Evolutionary conservation across 176 grass and related monocot genomes (phyloP).

Genomic region (Rhynchospora breviuscula): DNA sequence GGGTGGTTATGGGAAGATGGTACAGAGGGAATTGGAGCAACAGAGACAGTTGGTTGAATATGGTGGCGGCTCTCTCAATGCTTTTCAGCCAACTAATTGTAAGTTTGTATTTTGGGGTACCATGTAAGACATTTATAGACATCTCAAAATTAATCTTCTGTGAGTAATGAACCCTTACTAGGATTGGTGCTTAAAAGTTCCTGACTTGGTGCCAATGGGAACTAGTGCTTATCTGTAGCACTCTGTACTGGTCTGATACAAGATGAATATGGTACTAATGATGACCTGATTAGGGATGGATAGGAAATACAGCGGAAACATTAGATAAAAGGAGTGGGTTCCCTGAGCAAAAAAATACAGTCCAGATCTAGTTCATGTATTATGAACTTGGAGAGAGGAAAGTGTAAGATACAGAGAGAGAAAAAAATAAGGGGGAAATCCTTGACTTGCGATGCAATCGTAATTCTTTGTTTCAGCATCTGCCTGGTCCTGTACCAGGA

Average conservation of each 20-base stretch:
- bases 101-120: constrained; percentile 7
- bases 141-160: background rate
- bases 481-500: background rate
- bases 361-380: background rate
- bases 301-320: background rate
- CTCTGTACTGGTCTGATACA: background rate
- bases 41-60: constrained; percentile 95
- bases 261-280: background rate
- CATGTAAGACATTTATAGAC: background rate
- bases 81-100: constrained; percentile 33
- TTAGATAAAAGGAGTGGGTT: background rate
- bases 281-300: background rate
- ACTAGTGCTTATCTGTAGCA: background rate
- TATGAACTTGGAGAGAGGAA: background rate
- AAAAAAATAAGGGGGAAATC: too few species aligned
- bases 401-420: too few species aligned
- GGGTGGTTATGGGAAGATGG: constrained; percentile 96
- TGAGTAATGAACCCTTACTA: background rate
- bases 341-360: background rate
- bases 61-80: constrained; percentile 41
- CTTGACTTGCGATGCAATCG: background rate
- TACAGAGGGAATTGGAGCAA: constrained; percentile 88
- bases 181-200: background rate
- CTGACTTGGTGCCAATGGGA: background rate
- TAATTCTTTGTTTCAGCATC: background rate